Evolutionary conservation across 192 early-diverging fungal genomes (phyloP), one percentile per base, ranked within the genome.

Genomic region (Umbelopsis ramanniana): DNA sequence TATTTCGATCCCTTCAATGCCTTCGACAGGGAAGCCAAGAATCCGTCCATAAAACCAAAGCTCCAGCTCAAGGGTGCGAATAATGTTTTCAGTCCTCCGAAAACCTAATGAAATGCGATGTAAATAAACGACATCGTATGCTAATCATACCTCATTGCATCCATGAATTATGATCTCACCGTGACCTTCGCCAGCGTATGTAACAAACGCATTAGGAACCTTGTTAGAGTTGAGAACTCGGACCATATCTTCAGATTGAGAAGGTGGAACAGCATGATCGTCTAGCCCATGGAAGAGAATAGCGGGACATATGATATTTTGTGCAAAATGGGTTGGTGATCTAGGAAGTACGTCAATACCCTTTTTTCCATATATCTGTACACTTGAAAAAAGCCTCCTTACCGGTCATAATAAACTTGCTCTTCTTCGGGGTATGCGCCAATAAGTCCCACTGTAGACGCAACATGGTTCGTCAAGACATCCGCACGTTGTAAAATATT

Each of bases 191-290:
- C 89, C 90, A 26, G 82, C 83, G 77, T 89, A 91, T 60, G 84
- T 76, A 0, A 91, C 80, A 63, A 87, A 87, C 0, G 88, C 85
- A n/a, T 91, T 89, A 2, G 78, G 78, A 2, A 89, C 63, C 0
- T 88, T 87, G 29, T 89, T 89, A 21, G 85, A 54, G 52, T 82
- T 81, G 24, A 94, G 71, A 21, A 88, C 87, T 26, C 87, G 75
- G 0, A 91, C 90, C 86, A 94, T 93, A 72, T 86, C 67, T 76
- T 90, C 87, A 23, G 93, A 81, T 79, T 94, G 93, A 50, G 85
- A 88, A 22, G 88, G 88, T 23, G 91, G 93, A 15, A 94, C 93
- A 12, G 93, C 89, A 43, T 87, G 83, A 73, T 94, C 93, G 12
- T 90, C 89, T 11, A 75, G 52, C 0, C 93, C 93, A 60, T 94